Evolutionary conservation across 2,329 filamentous ascomycete genomes (phyloP), one percentile per base, ranked within the genome.

Genomic region (Zelopaecilomyces penicillatus): DNA sequence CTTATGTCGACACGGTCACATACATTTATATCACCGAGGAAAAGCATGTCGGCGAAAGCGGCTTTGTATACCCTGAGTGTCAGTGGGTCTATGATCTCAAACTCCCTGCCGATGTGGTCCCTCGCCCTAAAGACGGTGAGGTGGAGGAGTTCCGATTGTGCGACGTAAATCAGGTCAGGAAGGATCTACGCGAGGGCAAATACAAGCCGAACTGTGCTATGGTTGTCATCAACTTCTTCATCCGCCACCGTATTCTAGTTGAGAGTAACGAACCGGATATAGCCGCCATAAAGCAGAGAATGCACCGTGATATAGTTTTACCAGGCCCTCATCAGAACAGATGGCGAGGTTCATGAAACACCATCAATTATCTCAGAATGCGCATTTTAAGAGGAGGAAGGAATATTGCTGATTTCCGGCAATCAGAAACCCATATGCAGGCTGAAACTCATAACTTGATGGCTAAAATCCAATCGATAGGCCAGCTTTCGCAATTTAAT

Each of bases 121-220:
- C 85, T 9, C 76, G 75, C 59, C 90, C 91, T 12, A 83, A 85
- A 47, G 93, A 98, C 63, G 82, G 84, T 43, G 93, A 98, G 68
- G 93, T 95, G 4, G 87, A 89, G 57, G 78, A 80, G 49, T 97
- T 97, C 61, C 76, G 80, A 59, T 71, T 96, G 46, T 82, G 80
- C 76, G 81, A 75, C 2, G 74, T 96, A 35, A 78, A 85, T n/a
- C 77, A 95, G 64, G 78, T 94, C 37, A 77, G 82, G 63, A 70
- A 73, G 46, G 80, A 83, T 37, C 68, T 98, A 58, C 75, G 73
- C 11, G 69, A 71, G 42, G 87, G 86, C 10, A 77, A 83, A 54
- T 98, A 91, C 71, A 98, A 98, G 71, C 85, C 90, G 2, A 97
- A 97, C 63, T 96, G 90, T 64, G 84, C 86, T 10, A 62, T 93